Evolutionary conservation across 2,329 filamentous ascomycete species (phyloP).

Genomic region (Aschersonia sp.): DNA sequence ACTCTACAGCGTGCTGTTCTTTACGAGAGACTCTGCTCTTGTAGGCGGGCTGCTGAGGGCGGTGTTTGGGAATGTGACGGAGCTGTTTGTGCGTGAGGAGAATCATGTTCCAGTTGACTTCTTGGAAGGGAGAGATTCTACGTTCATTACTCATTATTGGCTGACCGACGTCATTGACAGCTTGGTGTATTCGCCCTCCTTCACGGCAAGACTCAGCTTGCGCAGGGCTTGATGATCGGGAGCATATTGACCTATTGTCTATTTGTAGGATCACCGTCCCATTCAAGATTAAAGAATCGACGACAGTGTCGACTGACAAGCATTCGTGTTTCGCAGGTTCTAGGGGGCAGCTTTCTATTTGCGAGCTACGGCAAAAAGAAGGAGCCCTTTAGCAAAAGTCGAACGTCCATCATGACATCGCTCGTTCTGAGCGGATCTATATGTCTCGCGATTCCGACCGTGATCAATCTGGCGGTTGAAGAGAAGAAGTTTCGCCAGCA

Average conservation of each 20-base stretch:
- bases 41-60: constrained; percentile 5
- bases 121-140: background rate
- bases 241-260: constrained; percentile 6
- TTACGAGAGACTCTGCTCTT: constrained; percentile 3
- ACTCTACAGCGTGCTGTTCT: constrained; percentile 4
- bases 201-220: constrained; percentile 1
- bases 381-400: constrained; percentile 5
- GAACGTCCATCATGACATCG: constrained; percentile 7
- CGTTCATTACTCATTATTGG: background rate
- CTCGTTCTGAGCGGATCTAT: constrained; percentile 7
- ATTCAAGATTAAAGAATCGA: background rate
- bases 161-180: background rate
- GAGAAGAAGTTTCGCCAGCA: background rate
- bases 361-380: constrained; percentile 7
- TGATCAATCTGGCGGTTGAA: constrained; percentile 4
- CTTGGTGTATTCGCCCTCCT: constrained; percentile 1
- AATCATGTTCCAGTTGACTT: background rate
- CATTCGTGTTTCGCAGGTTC: constrained; percentile 1
- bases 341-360: constrained; percentile 6
- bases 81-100: constrained; percentile 3
- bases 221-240: constrained; percentile 6
- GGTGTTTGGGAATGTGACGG: constrained; percentile 5
- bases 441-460: constrained; percentile 6
- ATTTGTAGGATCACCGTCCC: background rate
- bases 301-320: background rate